Base-by-base conservation (phyloP, 2,329 filamentous ascomycete species). In the Penicillium corylophilum region DNA sequence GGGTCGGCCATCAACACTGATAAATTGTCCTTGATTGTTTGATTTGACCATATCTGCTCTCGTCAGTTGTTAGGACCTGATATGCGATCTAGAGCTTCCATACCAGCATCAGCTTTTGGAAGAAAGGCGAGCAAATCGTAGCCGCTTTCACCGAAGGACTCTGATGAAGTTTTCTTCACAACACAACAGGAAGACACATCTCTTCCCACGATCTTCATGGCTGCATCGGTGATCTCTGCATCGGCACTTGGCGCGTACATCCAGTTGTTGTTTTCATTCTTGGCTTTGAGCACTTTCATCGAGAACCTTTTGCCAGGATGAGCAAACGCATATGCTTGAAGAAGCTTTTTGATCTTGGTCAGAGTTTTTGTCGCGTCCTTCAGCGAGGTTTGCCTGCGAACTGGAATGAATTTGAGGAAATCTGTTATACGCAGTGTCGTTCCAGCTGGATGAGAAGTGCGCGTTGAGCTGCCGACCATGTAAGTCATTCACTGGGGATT, bases 251-350 rank as follows among this genome's bases (percentile, higher is more conserved):
- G 81, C 1, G 79, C 80, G 64, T 86, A 87, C 13, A 77, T 72
- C 73, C 82, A 85, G 41, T 88, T 88, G 4, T 64, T 69, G 48
- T 79, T 78, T 56, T 85, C 79, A 59, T 83, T 85, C 65, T 84
- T 85, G 2, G 76, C 80, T 64, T 83, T 82, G 18, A 86, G 56
- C 0, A 77, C 70, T 51, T 74, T 79, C n/a, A 83, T 61, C 1
- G 79, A 79, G 23, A 87, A 73, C 12, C 83, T 73, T n/a, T 79
- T 75, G 9, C 72, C 65, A 5, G 82, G 81, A 51, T 82, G 76
- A 15, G 83, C 80, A 36, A 86, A 74, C 9, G 82, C 82, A 67
- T 86, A 87, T 2, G 77, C 71, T 59, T 84, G 79, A 38, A 87
- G 63, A 20, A 82, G 55, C 22, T 74, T 74, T 63, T 78, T 82